Evolutionary conservation across 2,329 filamentous ascomycete genomes (phyloP).

Genomic region (Pseudogymnoascus sp.): DNA sequence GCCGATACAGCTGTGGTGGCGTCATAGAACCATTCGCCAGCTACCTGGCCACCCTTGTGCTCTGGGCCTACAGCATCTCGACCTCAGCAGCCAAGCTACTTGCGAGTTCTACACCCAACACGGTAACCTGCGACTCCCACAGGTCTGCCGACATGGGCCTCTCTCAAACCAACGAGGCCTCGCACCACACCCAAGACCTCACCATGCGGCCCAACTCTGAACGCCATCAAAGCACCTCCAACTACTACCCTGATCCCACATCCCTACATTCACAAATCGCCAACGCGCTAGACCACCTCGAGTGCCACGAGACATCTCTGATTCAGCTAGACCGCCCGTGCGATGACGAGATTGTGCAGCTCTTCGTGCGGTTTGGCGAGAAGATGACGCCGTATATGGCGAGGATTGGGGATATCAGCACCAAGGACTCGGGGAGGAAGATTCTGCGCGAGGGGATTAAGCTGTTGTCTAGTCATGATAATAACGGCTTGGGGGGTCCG

Average conservation of each 20-base stretch:
- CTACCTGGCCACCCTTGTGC: slow-evolving; percentile 31
- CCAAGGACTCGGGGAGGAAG: slow-evolving; percentile 10
- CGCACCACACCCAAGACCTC: not conserved
- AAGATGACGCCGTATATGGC: slow-evolving; percentile 16
- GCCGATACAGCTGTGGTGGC: slow-evolving; percentile 34
- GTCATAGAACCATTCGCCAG: slow-evolving; percentile 35
- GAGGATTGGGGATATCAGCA: slow-evolving; percentile 15
- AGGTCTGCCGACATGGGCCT: not conserved
- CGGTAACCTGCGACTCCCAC: slow-evolving; percentile 1
- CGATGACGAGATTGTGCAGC: slow-evolving; percentile 18
- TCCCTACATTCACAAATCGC: not conserved
- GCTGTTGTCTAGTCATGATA: slow-evolving; percentile 9
- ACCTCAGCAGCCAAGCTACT: slow-evolving; percentile 9
- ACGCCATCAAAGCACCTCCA: not conserved
- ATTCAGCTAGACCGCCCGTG: slow-evolving; percentile 18
- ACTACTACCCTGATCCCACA: not conserved
- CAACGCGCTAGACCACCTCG: not conserved
- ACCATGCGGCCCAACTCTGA: not conserved
- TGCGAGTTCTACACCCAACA: not conserved
- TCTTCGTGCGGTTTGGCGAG: slow-evolving; percentile 14
- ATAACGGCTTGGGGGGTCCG: not conserved
- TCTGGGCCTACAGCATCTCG: slow-evolving; percentile 34
- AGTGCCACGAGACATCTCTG: slow-evolving; percentile 11
- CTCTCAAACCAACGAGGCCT: not conserved
- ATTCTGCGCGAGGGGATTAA: slow-evolving; percentile 15